Conservation (phyloP, 164 flowering plant genomes). For the Malania oleifera region DNA sequence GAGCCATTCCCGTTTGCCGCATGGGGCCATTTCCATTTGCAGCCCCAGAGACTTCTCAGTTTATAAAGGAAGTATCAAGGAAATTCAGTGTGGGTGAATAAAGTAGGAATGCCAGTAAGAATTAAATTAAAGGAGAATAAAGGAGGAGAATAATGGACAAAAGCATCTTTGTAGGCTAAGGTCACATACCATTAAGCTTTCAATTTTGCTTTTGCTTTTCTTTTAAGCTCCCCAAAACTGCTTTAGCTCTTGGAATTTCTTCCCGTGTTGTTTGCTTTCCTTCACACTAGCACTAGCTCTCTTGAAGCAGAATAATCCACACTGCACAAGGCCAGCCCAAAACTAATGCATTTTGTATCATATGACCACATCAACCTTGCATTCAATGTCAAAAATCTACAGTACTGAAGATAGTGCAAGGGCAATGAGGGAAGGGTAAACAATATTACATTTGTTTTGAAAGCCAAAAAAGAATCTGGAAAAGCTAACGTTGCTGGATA, state of each 20-base stretch:
- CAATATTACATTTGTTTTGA: neutral
- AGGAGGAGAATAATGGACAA: slow-evolving; percentile 22
- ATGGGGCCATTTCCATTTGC: no score
- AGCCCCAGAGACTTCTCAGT: no score
- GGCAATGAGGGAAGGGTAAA: neutral
- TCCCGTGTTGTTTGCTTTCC: neutral
- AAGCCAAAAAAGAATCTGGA: slow-evolving; percentile 14
- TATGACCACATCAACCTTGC: neutral
- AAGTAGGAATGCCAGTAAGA: slow-evolving; percentile 5
- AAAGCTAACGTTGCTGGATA: slow-evolving; percentile 13
- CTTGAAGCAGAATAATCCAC: neutral
- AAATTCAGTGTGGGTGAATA: neutral
- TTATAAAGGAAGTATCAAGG: no score
- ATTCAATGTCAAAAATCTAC: neutral
- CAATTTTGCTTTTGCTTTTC: slow-evolving; percentile 21
- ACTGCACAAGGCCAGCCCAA: neutral
- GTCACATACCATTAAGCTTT: slow-evolving; percentile 19
- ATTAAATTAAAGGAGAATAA: slow-evolving; percentile 13
- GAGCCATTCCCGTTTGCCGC: no score
- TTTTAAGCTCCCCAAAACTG: slow-evolving; percentile 10
- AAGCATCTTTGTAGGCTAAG: slow-evolving; percentile 28
- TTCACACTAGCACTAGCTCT: neutral
- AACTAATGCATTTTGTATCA: neutral
- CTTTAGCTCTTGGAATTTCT: slow-evolving; percentile 8
- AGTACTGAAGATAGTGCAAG: neutral